phyloP scores from a whole-genome alignment of 2,329 filamentous ascomycete genomes.

The Penicillium decumbens region DNA sequence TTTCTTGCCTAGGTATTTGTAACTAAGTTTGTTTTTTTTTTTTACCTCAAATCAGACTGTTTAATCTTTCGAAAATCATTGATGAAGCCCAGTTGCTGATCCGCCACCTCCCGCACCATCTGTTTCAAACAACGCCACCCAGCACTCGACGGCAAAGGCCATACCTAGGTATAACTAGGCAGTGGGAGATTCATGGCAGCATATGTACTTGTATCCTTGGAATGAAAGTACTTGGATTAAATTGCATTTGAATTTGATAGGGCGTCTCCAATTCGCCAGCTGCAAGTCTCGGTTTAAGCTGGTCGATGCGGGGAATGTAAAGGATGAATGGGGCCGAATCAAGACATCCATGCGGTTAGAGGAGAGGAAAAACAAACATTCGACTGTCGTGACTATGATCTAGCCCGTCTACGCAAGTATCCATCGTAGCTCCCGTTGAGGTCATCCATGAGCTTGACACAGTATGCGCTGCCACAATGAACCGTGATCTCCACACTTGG shows the following conservation, averaged over 20 bases:
- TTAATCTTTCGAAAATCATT: not conserved
- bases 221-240: not conserved
- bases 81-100: slow-evolving; percentile 19
- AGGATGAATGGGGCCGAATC: too few relatives aligned
- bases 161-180: too few relatives aligned
- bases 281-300: not conserved
- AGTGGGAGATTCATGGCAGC: too few relatives aligned
- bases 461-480: slow-evolving; percentile 3
- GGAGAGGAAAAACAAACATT: too few relatives aligned
- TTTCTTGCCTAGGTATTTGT: not conserved
- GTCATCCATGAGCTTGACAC: slow-evolving; percentile 7
- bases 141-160: too few relatives aligned
- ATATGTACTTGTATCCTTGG: too few relatives aligned
- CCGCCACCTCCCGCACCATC: slow-evolving; percentile 21
- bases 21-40: not conserved
- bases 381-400: too few relatives aligned
- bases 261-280: not conserved
- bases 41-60: not conserved
- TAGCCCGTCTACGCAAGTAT: too few relatives aligned
- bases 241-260: too few relatives aligned
- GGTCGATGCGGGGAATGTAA: not conserved
- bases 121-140: slow-evolving; percentile 18
- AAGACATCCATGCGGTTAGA: too few relatives aligned
- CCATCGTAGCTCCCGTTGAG: not conserved
- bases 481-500: slow-evolving; percentile 1